Evolutionary conservation across 1,284 basidiomycete species (phyloP).

Genomic region (Thecaphora thlaspeos): DNA sequence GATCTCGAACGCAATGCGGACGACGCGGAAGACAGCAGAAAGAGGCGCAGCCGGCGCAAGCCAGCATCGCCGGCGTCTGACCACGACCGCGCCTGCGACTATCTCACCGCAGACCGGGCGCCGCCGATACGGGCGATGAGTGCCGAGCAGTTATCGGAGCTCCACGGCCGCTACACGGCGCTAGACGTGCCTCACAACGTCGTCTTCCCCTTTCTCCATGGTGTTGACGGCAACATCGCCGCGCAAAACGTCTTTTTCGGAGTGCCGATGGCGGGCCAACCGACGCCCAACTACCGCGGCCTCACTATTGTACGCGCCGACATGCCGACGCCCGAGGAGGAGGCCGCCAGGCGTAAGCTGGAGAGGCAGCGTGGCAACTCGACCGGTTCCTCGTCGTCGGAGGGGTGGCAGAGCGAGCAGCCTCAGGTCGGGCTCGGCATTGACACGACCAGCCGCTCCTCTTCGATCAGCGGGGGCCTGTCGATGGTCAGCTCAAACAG

Average conservation of each 20-base stretch:
- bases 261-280: constrained; percentile 34
- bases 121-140: constrained; percentile 47
- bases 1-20: constrained; percentile 8
- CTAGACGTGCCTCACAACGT: constrained; percentile 48
- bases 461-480: background rate
- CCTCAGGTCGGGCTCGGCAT: background rate
- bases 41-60: too few relatives aligned
- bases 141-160: constrained; percentile 37
- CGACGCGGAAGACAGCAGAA: constrained; percentile 7
- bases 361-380: too few relatives aligned
- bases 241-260: constrained; percentile 52
- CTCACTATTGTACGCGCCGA: constrained; percentile 54
- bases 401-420: too few relatives aligned
- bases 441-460: background rate
- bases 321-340: constrained; percentile 41
- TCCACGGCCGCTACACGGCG: constrained; percentile 37
- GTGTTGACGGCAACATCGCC: constrained; percentile 46
- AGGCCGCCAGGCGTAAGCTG: too few relatives aligned
- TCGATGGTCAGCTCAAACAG: background rate
- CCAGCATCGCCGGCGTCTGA: constrained; percentile 3
- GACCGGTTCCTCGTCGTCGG: too few relatives aligned
- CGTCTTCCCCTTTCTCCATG: constrained; percentile 55
- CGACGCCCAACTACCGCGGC: constrained; percentile 48
- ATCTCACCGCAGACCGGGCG: constrained; percentile 1
- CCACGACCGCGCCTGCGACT: background rate